Base-by-base conservation (phyloP, 345 rosid species). In the Erysimum cheiranthoides region DNA sequence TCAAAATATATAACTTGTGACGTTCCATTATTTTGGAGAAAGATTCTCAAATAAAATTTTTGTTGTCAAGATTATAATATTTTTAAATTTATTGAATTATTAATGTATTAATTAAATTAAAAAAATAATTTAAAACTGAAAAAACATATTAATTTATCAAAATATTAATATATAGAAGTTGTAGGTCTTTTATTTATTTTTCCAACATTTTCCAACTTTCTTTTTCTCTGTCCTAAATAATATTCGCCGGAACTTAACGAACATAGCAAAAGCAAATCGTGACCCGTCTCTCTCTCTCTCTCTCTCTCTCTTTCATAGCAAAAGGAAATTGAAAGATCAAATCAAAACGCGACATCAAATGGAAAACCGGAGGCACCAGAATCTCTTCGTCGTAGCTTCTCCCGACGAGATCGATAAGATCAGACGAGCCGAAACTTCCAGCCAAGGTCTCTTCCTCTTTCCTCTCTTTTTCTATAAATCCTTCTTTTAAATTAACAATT, bases 381-480 rank as follows among this genome's bases (percentile, higher is more conserved):
- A 60, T n/a, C 49, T 57, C 51, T 70, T 76, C 75, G 4, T 70
- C 60, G 1, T 76, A 35, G 81, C 39, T 50, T 78, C 81, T 66
- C 81, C 81, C 3, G 54, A 71, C 54, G 81, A 78, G 49, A 66
- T 6, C 35, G 77, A 71, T 66, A 78, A 78, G 49, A 71, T 71
- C 62, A 67, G 27, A 7, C 77, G 81, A 39, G 76, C 81, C 2
- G 81, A 78, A 71, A 10, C 62, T 36, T 65, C 77, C 57, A 45
- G 13, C 0, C 73, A 71, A 71, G 81, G 81, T 74, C 16, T 77
- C 52, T 38, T 6, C 71, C 77, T 62, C 74, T 14, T 12, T 25
- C 46, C 63, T 49, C n/a, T 14, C 18, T 5, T 0, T 10, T 5
- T 5, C 40, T 68, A 18, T 52, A 49, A 5, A 6, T 10, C 40